Percentiles rank a stretch among this genome's conserved stretches.
Evolutionary conservation across 257 asterid species (phyloP).

Genomic region (Solanum gandarillasii): DNA sequence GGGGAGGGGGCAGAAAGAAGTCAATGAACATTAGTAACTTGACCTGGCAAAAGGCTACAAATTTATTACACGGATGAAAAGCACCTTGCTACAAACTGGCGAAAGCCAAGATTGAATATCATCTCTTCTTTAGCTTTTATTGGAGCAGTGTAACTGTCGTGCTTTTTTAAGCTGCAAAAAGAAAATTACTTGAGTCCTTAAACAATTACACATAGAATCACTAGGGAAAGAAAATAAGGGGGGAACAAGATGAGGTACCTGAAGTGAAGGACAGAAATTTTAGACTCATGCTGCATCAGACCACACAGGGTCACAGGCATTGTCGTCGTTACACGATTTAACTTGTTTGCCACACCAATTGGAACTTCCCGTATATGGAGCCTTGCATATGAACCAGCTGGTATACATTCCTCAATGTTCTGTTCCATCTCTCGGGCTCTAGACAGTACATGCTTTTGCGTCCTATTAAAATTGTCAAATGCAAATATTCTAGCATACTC

Average conservation of each 20-base stretch:
- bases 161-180: slow-evolving; percentile 64
- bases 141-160: slow-evolving; percentile 69
- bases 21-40: neutral
- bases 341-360: slow-evolving; percentile 43
- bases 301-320: slow-evolving; percentile 68
- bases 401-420: slow-evolving; percentile 33
- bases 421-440: slow-evolving; percentile 62
- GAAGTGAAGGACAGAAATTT: slow-evolving; percentile 89
- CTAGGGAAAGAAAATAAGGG: neutral
- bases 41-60: neutral
- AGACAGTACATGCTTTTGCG: slow-evolving; percentile 76
- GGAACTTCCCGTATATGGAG: slow-evolving; percentile 59
- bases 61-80: neutral
- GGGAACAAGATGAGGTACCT: slow-evolving; percentile 34
- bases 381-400: slow-evolving; percentile 65
- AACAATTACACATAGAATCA: neutral
- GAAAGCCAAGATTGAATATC: slow-evolving; percentile 87
- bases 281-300: slow-evolving; percentile 85
- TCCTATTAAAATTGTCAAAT: slow-evolving; percentile 71
- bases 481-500: slow-evolving; percentile 88
- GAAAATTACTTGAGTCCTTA: slow-evolving; percentile 2
- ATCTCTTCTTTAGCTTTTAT: slow-evolving; percentile 93
- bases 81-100: slow-evolving; percentile 70
- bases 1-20: neutral
- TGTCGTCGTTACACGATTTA: slow-evolving; percentile 31